These are phyloP conservation scores for Thermothielavioides terrestris DNA, from an alignment of 495 filamentous ascomycete species.

Conservation along the genomic window DNA sequence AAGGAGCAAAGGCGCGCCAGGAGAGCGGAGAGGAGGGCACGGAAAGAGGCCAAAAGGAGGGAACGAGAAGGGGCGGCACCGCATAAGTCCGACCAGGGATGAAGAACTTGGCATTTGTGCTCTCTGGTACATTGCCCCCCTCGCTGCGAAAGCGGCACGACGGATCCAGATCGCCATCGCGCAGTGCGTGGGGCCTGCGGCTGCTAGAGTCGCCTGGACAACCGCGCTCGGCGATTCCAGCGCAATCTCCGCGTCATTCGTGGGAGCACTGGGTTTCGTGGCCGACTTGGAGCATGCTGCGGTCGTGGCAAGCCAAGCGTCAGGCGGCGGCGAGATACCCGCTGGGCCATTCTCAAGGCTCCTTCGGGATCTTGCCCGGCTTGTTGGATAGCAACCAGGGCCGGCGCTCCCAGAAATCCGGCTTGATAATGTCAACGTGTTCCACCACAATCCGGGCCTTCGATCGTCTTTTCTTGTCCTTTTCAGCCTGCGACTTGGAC, in stretches of 20 bases:
- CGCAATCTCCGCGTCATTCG: not conserved
- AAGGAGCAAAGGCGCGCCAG: slow-evolving; percentile 35
- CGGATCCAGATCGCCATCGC: not conserved
- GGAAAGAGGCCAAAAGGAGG: slow-evolving; percentile 37
- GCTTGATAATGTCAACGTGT: slow-evolving; percentile 86
- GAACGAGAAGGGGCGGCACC: not conserved
- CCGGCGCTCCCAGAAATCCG: slow-evolving; percentile 81
- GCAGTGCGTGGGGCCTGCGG: not conserved
- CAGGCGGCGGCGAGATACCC: not conserved
- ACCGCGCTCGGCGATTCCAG: not conserved
- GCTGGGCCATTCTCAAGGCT: slow-evolving; percentile 36
- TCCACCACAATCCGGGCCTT: slow-evolving; percentile 73
- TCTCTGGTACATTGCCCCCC: not conserved
- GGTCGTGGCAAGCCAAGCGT: not conserved
- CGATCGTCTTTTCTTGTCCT: slow-evolving; percentile 60
- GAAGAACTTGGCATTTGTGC: not conserved
- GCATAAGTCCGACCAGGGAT: slow-evolving; percentile 4
- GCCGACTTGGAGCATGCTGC: no score
- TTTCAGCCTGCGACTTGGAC: slow-evolving; percentile 70
- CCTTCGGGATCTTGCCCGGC: slow-evolving; percentile 55
- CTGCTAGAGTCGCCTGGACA: not conserved
- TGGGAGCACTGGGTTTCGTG: no score
- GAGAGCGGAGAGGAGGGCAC: slow-evolving; percentile 35
- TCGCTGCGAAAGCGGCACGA: not conserved
- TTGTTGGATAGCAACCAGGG: slow-evolving; percentile 80